Percentiles rank a stretch among this genome's conserved stretches.
Evolutionary conservation across 768 basidiomycete genomes (phyloP).

Genomic region (Calocera viscosa): DNA sequence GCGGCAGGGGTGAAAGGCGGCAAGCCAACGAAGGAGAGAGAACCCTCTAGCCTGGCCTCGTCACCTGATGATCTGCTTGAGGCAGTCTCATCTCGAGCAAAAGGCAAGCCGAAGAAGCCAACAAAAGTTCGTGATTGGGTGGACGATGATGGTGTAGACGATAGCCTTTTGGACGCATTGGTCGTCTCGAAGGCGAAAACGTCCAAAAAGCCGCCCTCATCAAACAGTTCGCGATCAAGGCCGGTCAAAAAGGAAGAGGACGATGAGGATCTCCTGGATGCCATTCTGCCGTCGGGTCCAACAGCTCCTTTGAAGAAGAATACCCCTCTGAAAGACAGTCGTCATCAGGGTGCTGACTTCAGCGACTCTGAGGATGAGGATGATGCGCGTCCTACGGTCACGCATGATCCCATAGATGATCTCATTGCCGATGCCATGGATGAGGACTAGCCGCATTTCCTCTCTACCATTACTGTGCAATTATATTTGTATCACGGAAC

Average conservation of each 20-base stretch:
- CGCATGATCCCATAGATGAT: background rate
- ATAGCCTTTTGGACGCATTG: background rate
- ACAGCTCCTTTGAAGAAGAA: background rate
- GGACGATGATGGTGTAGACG: background rate
- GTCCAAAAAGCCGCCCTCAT: background rate
- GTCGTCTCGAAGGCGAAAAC: background rate
- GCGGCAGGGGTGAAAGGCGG: background rate
- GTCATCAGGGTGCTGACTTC: background rate
- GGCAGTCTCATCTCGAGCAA: background rate
- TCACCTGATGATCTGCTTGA: background rate
- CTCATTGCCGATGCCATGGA: conserved; percentile 4
- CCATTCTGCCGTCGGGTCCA: background rate
- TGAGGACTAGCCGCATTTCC: background rate
- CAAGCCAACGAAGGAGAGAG: background rate
- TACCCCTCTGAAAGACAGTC: background rate
- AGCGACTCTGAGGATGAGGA: background rate
- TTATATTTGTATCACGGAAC: background rate
- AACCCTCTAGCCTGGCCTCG: background rate
- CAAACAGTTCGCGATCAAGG: background rate
- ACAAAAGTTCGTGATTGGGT: conserved; percentile 1
- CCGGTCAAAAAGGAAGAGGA: background rate
- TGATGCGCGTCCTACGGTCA: background rate
- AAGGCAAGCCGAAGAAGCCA: background rate
- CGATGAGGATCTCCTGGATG: background rate
- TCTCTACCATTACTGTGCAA: background rate